phyloP scores from a whole-genome alignment of 495 filamentous ascomycete genomes.

The Margaritispora aquatica region DNA sequence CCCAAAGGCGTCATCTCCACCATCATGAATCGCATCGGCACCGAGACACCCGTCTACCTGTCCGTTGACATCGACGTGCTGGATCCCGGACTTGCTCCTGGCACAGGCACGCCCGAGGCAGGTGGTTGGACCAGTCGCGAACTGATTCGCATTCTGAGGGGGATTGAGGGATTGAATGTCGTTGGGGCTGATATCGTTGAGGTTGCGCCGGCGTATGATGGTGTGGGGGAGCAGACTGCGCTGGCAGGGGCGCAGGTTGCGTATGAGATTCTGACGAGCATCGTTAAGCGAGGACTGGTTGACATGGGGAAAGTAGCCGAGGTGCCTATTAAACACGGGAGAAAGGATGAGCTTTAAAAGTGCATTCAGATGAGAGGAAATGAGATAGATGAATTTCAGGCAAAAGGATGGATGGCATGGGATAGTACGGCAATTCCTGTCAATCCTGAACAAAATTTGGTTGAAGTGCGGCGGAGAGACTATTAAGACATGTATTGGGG shows the following conservation, averaged over 20 bases:
- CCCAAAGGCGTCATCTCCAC: slow-evolving; percentile 48
- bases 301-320: slow-evolving; percentile 35
- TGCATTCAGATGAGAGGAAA: too few species aligned
- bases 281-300: slow-evolving; percentile 61
- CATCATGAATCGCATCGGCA: slow-evolving; percentile 53
- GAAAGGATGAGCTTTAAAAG: slow-evolving; percentile 28
- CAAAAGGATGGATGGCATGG: too few species aligned
- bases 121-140: slow-evolving; percentile 72
- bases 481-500: too few species aligned
- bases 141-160: slow-evolving; percentile 62
- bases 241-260: slow-evolving; percentile 77
- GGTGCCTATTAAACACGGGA: slow-evolving; percentile 21
- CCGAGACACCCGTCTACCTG: slow-evolving; percentile 63
- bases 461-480: too few species aligned
- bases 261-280: slow-evolving; percentile 75
- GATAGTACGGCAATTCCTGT: too few species aligned
- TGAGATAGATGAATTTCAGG: too few species aligned
- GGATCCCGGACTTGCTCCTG: slow-evolving; percentile 65
- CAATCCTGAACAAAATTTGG: too few species aligned
- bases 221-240: slow-evolving; percentile 75
- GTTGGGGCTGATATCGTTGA: slow-evolving; percentile 79
- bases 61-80: slow-evolving; percentile 71
- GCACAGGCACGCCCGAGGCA: slow-evolving; percentile 68
- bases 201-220: slow-evolving; percentile 82
- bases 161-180: slow-evolving; percentile 62